Conservation (phyloP, 1,139 yeast species). For the Pichia sp. region DNA sequence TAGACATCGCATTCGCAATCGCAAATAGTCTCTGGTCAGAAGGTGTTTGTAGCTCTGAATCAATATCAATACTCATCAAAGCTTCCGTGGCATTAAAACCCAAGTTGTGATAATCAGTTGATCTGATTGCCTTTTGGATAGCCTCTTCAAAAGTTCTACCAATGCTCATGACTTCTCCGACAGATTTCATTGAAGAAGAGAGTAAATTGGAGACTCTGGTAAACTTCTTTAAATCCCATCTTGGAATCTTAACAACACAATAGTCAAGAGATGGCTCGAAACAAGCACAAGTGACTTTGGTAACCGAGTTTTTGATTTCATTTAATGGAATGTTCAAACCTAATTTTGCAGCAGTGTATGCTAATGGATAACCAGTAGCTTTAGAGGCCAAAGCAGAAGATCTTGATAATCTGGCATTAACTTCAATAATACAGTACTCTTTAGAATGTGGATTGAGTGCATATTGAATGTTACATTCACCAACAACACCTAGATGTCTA, state of each 20-base stretch:
- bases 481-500: conserved; percentile 97
- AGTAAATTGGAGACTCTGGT: conserved; percentile 84
- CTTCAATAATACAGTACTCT: conserved; percentile 96
- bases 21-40: conserved; percentile 96
- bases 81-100: conserved; percentile 91
- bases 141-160: conserved; percentile 99
- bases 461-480: conserved; percentile 98
- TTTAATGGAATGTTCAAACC: conserved; percentile 91
- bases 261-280: conserved; percentile 97
- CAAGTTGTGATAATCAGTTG: conserved; percentile 88
- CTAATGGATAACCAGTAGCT: conserved; percentile 98
- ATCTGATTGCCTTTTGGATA: conserved; percentile 94
- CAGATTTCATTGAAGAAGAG: conserved; percentile 95
- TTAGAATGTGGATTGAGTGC: conserved; percentile 91
- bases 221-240: conserved; percentile 98
- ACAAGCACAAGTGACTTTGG: conserved; percentile 92
- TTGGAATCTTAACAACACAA: conserved; percentile 95
- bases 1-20: conserved; percentile 81
- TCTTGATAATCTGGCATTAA: conserved; percentile 94
- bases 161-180: conserved; percentile 98
- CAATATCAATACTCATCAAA: conserved; percentile 83
- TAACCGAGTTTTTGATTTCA: conserved; percentile 88
- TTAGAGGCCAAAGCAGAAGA: conserved; percentile 98
- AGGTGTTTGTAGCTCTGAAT: conserved; percentile 86
- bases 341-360: conserved; percentile 95